phyloP scores from a whole-genome alignment of 495 filamentous ascomycete genomes.

The Schizothecium vesticola region DNA sequence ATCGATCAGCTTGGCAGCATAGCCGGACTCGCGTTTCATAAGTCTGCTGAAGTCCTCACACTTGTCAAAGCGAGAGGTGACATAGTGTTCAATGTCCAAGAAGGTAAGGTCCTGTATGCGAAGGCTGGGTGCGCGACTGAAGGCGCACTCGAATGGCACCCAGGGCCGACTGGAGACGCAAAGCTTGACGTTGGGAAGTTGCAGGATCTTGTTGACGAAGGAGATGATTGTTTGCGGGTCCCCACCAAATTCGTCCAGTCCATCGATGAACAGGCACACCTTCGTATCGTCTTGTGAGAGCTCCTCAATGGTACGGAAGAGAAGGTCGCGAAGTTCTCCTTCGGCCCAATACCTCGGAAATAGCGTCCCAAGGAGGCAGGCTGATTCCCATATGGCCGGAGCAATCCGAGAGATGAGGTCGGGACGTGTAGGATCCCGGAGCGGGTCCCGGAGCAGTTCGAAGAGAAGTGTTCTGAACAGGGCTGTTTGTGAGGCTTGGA shows the following conservation, averaged over 20 bases:
- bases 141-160: slow-evolving; percentile 24
- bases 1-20: slow-evolving; percentile 5
- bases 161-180: slow-evolving; percentile 35
- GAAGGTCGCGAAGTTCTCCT: background rate
- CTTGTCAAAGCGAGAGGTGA: slow-evolving; percentile 15
- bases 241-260: slow-evolving; percentile 34
- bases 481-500: slow-evolving; percentile 19
- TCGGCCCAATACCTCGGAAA: background rate
- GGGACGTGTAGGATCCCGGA: slow-evolving; percentile 1
- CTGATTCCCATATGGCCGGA: slow-evolving; percentile 17
- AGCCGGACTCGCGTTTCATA: background rate
- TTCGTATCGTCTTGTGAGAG: background rate
- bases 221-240: slow-evolving; percentile 24
- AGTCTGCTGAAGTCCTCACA: slow-evolving; percentile 14
- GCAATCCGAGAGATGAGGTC: slow-evolving; percentile 17
- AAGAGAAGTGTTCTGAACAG: slow-evolving; percentile 16
- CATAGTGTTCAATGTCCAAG: slow-evolving; percentile 26
- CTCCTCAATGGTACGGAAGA: background rate
- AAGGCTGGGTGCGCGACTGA: slow-evolving; percentile 22
- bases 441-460: slow-evolving; percentile 13
- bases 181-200: slow-evolving; percentile 21
- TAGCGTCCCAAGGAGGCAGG: slow-evolving; percentile 6
- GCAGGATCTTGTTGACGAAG: slow-evolving; percentile 14
- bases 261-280: slow-evolving; percentile 21
- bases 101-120: slow-evolving; percentile 29